These are phyloP conservation scores for Rugonectria rugulosa DNA, from an alignment of 2,329 filamentous ascomycete genomes.

Conservation along the genomic window DNA sequence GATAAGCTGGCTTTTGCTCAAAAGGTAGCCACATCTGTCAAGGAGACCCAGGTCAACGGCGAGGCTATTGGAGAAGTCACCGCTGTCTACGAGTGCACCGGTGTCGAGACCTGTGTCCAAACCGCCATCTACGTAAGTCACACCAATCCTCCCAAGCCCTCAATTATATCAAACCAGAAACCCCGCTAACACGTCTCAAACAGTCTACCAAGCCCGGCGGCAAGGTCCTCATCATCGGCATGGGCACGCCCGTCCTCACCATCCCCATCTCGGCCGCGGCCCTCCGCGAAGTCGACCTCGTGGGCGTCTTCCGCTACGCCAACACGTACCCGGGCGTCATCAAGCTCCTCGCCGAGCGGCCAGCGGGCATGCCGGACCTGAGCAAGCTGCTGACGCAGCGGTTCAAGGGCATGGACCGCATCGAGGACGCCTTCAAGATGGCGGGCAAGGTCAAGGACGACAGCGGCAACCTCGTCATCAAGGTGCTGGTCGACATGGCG, in stretches of 20 bases:
- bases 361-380: constrained; percentile 67
- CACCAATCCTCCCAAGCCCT: neutral
- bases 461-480: constrained; percentile 74
- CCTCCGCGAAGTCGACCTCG: constrained; percentile 74
- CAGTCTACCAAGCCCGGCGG: constrained; percentile 71
- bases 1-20: constrained; percentile 61
- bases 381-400: constrained; percentile 75
- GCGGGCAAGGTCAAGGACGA: constrained; percentile 75
- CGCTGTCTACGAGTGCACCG: constrained; percentile 80
- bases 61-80: constrained; percentile 68
- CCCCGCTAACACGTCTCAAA: constrained; percentile 1
- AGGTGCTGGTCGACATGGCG: constrained; percentile 69
- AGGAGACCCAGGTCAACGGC: constrained; percentile 45
- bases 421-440: constrained; percentile 75
- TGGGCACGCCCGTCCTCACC: constrained; percentile 75
- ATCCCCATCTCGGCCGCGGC: constrained; percentile 74
- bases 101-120: constrained; percentile 79
- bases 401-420: constrained; percentile 68
- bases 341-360: constrained; percentile 56
- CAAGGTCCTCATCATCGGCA: constrained; percentile 74
- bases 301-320: constrained; percentile 77
- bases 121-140: constrained; percentile 71
- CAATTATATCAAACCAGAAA: neutral
- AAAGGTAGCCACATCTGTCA: constrained; percentile 55
- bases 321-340: constrained; percentile 72